Conservation (phyloP, 2,329 filamentous ascomycete species). For the Xylariaceae sp. region DNA sequence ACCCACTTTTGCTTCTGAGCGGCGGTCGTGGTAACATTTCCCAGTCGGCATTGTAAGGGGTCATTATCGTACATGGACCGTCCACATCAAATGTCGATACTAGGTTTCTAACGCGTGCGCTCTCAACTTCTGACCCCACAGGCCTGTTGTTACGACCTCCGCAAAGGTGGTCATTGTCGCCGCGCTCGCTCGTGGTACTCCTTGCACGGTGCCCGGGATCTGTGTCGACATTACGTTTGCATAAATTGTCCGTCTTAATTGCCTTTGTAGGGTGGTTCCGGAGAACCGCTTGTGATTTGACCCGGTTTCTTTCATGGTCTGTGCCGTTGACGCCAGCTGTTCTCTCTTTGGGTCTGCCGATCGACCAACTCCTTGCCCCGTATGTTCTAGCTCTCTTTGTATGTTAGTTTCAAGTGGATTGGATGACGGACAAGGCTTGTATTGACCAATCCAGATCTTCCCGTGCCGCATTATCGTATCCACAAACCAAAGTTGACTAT, state of each 20-base stretch:
- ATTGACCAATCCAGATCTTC: slow-evolving; percentile 2
- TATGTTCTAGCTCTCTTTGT: no score
- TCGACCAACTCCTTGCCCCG: no score
- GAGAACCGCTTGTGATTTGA: not conserved
- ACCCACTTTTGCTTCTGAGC: not conserved
- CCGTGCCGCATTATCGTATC: slow-evolving; percentile 5
- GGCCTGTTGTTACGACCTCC: not conserved
- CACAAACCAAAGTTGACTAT: slow-evolving; percentile 5
- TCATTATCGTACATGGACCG: not conserved
- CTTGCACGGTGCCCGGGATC: not conserved
- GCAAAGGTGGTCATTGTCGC: not conserved
- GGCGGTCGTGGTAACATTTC: slow-evolving; percentile 1
- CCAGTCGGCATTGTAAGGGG: slow-evolving; percentile 6
- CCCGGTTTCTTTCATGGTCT: not conserved
- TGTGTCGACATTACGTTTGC: not conserved
- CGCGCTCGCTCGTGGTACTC: not conserved
- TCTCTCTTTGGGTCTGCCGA: not conserved
- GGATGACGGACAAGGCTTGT: not conserved
- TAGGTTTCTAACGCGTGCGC: not conserved
- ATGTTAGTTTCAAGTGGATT: not conserved
- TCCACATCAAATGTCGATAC: slow-evolving; percentile 3
- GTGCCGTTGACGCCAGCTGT: not conserved
- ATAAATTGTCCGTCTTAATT: not conserved
- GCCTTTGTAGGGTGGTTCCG: not conserved
- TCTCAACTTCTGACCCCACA: not conserved